Conservation (phyloP, 176 grass and related monocot species). For the Phyllostachys edulis region DNA sequence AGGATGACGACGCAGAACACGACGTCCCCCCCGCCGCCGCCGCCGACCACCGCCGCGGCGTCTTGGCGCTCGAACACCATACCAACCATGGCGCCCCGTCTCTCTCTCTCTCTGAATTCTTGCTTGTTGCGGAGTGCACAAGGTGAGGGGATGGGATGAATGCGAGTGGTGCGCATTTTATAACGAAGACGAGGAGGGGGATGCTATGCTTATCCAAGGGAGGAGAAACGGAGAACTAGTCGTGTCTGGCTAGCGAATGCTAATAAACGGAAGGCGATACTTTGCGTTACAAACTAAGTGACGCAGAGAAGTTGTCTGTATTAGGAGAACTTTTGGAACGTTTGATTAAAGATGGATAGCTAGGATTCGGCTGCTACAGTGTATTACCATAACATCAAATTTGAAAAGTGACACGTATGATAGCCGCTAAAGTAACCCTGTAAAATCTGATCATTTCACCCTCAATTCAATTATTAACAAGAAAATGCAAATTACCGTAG, state of each 20-base stretch:
- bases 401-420: too few relatives aligned
- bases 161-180: neutral
- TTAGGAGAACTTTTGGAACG: too few relatives aligned
- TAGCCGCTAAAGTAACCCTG: too few relatives aligned
- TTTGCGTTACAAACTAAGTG: too few relatives aligned
- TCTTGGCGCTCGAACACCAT: conserved; percentile 35
- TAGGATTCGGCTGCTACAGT: too few relatives aligned
- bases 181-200: neutral
- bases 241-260: neutral
- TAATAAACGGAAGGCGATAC: neutral
- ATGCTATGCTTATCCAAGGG: neutral
- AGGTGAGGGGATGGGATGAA: neutral
- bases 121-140: neutral
- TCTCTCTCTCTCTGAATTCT: neutral
- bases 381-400: too few relatives aligned
- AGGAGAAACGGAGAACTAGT: neutral
- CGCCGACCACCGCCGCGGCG: neutral
- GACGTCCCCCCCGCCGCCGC: conserved; percentile 29
- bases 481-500: too few relatives aligned
- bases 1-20: conserved; percentile 58
- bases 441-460: too few relatives aligned
- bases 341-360: too few relatives aligned
- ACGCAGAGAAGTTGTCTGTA: too few relatives aligned
- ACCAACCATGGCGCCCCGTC: conserved; percentile 1
- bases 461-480: too few relatives aligned